A percentile compares a stretch with the other conserved stretches of the same genome.
Evolutionary conservation across 768 basidiomycete genomes (phyloP).

Genomic region (Mycena chlorophos): DNA sequence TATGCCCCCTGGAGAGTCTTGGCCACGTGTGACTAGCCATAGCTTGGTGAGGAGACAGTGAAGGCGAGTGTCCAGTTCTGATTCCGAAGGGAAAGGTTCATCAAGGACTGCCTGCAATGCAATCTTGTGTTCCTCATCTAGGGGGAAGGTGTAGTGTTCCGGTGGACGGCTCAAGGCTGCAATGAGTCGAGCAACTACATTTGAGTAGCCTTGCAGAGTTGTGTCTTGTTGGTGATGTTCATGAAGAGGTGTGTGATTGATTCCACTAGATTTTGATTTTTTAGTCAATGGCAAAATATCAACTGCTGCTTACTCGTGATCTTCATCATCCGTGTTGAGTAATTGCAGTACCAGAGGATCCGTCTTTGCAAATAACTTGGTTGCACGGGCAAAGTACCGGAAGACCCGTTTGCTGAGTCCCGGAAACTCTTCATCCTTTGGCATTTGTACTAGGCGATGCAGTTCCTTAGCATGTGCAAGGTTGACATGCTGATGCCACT

Average conservation of each 20-base stretch:
- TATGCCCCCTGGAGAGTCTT: neutral
- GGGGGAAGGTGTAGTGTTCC: too few species aligned
- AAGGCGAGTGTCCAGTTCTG: too few species aligned
- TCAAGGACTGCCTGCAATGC: too few species aligned
- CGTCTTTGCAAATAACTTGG: constrained; percentile 9
- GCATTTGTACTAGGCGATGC: neutral
- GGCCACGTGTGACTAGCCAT: constrained; percentile 17
- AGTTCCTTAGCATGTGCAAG: neutral
- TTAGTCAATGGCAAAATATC: neutral
- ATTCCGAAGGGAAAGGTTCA: too few species aligned
- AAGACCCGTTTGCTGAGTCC: neutral
- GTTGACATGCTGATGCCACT: neutral
- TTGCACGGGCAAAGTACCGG: constrained; percentile 3
- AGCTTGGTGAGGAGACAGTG: constrained; percentile 8
- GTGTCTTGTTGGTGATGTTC: constrained; percentile 13
- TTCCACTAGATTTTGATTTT: constrained; percentile 11
- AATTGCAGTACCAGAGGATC: constrained; percentile 15
- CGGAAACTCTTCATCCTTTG: neutral
- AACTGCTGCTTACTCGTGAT: constrained; percentile 16
- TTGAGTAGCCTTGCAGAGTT: constrained; percentile 16
- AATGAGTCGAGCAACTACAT: constrained; percentile 5
- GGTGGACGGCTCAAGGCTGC: constrained; percentile 5
- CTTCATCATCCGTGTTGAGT: constrained; percentile 15
- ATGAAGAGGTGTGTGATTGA: constrained; percentile 28
- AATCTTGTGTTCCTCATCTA: too few species aligned